Evolutionary conservation across 2,329 filamentous ascomycete genomes (phyloP).

Genomic region (Corinectria fuckeliana): DNA sequence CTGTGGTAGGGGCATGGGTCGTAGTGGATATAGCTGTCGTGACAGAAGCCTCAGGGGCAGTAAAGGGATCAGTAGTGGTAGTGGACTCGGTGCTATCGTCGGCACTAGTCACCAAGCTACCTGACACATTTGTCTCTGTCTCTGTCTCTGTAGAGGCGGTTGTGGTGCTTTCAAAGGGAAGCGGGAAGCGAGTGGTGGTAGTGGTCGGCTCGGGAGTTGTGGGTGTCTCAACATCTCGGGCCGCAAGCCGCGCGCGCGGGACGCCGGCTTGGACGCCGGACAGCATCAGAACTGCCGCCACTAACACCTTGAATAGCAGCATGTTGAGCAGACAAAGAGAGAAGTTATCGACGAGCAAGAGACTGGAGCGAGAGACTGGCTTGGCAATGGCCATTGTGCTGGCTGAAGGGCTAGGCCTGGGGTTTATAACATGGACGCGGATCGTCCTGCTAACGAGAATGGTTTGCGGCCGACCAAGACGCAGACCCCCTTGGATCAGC

Average conservation of each 20-base stretch:
- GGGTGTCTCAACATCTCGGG: not conserved
- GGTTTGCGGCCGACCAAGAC: too few relatives aligned
- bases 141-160: not conserved
- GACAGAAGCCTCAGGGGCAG: not conserved
- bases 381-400: not conserved
- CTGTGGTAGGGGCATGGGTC: not conserved
- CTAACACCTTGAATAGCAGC: not conserved
- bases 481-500: too few relatives aligned
- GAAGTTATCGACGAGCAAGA: not conserved
- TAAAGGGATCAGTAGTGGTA: not conserved
- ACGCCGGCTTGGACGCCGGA: conserved; percentile 6
- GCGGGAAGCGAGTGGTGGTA: not conserved
- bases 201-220: conserved; percentile 10
- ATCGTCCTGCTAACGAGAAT: too few relatives aligned
- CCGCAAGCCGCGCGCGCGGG: not conserved
- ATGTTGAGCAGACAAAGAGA: not conserved
- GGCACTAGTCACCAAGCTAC: not conserved
- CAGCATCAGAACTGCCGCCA: not conserved
- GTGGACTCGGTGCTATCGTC: not conserved
- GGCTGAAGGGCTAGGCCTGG: not conserved
- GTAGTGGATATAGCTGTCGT: not conserved
- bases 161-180: conserved; percentile 1
- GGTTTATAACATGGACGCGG: not conserved
- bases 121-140: too few relatives aligned
- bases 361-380: not conserved